Evolutionary conservation across 2,329 filamentous ascomycete genomes (phyloP), one percentile per base, ranked within the genome.

Genomic region (Colletotrichum shisoi): DNA sequence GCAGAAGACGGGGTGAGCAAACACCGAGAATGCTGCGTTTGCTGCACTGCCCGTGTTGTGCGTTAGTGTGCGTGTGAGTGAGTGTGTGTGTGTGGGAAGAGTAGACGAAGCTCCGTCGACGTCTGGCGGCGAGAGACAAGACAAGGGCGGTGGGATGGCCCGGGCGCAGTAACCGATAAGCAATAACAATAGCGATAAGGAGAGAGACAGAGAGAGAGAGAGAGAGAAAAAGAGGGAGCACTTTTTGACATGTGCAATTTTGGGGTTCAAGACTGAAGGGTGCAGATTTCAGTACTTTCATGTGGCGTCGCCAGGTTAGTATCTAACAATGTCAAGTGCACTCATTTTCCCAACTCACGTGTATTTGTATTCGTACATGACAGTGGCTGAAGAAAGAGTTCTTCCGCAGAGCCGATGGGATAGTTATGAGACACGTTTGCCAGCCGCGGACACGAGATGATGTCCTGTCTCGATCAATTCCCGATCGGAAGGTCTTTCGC

Each of bases 41-140:
- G 52, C 59, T 58, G 53, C 54, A 56, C 61, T 67, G 54, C 54
- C 40, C 64, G 63, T 49, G 53, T 24, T 34, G 45, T 31, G 54
- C 11, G 40, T 19, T 31, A 37, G 44, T 57, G 53, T 17, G 37
- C 6, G 37, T 42, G 12, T 54, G 34, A 21, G 12, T 42, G 27
- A n/a, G n/a, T n/a, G n/a, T 11, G 21, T 49, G 21, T 21, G 39
- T 31, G 49, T 12, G 19, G 37, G 34, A n/a, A 21, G 40, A n/a
- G 34, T 44, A 1, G 12, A 37, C 49, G 49, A 46, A 51, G 42
- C 40, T 46, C 44, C 37, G 62, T 52, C 62, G 57, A 65, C 61
- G 63, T 67, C 54, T 63, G 48, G 24, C 49, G 53, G 24, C 45
- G 34, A 37, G 63, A 67, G 60, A 63, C 61, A 59, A 67, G 60